Evolutionary conservation across 2,329 filamentous ascomycete genomes (phyloP), one percentile per base, ranked within the genome.

Genomic region (Raffaelea ambrosiae): DNA sequence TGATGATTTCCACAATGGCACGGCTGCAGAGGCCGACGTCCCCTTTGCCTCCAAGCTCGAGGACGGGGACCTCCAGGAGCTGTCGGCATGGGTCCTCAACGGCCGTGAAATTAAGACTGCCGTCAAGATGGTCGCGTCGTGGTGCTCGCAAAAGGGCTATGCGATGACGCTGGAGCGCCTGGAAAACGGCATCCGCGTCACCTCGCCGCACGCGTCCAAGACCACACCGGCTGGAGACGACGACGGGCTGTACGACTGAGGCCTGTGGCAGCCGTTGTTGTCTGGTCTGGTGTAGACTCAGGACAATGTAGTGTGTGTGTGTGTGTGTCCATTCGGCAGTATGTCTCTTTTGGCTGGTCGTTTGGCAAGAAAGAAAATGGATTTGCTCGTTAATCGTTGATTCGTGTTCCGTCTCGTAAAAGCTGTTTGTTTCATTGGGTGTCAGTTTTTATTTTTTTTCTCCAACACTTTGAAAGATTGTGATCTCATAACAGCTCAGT

Each of bases 81-180:
- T 74, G 11, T 59, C 61, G 3, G 57, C 62, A 20, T 70, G 63
- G 67, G 58, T 62, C 49, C 61, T 71, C 48, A 74, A 73, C 42
- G 71, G 67, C 4, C 59, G 68, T 20, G 65, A 71, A 61, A 74
- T 72, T 53, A 73, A 73, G 57, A 71, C 65, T 48, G 67, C 65
- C 9, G 61, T 72, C 54, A 67, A 71, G 59, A 70, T 72, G 69
- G 66, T 65, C 1, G 59, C 60, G 44, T 64, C 58, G 19, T 72
- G 69, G 69, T 74, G 69, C 54, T 59, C 66, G 31, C 60, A 68
- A 53, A 71, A 73, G 59, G 60, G 59, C 8, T 68, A 70, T 43
- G 56, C 57, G 16, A 61, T 74, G 58, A 69, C 65, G 40, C 56
- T 73, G 48, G 54, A 60, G 16, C 61, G 65, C 35, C 43, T 73